Evolutionary conservation across 1,139 yeast species (phyloP).

Genomic region (Arxiozyma heterogenica): DNA sequence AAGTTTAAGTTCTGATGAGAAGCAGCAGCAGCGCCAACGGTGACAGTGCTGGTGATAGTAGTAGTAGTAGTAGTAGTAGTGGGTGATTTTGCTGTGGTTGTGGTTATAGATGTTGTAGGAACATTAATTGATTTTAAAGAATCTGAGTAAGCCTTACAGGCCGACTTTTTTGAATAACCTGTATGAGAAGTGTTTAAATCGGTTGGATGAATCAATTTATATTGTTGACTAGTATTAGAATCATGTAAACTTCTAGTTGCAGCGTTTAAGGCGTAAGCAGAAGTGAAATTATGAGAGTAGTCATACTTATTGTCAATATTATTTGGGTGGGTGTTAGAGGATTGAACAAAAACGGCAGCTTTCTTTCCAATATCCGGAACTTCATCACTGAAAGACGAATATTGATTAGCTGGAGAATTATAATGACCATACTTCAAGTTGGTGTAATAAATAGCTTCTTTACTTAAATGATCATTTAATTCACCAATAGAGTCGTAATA

Average conservation of each 20-base stretch:
- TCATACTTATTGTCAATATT: too few relatives aligned
- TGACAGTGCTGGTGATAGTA: too few relatives aligned
- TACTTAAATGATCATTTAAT: conserved; percentile 1
- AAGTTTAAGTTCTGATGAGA: conserved; percentile 15
- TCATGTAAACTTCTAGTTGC: conserved; percentile 1
- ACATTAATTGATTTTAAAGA: background rate
- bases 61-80: too few relatives aligned
- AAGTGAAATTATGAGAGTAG: background rate
- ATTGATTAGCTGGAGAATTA: conserved; percentile 52
- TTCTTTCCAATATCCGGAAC: conserved; percentile 43
- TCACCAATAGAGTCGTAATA: background rate
- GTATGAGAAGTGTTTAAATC: background rate
- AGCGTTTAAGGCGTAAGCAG: background rate
- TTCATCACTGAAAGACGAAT: conserved; percentile 50
- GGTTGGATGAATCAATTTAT: background rate
- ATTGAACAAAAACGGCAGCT: conserved; percentile 40
- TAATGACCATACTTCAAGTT: conserved; percentile 66
- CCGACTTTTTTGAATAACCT: conserved; percentile 2
- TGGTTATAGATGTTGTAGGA: background rate
- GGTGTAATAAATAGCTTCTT: conserved; percentile 69
- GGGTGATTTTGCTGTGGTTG: background rate
- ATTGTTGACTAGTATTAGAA: background rate
- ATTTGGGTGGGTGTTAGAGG: background rate
- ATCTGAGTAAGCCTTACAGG: background rate
- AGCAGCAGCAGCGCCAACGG: background rate